Base-by-base conservation (phyloP, 1,284 basidiomycete genomes). In the Sporisorium iseilematis-ciliati region DNA sequence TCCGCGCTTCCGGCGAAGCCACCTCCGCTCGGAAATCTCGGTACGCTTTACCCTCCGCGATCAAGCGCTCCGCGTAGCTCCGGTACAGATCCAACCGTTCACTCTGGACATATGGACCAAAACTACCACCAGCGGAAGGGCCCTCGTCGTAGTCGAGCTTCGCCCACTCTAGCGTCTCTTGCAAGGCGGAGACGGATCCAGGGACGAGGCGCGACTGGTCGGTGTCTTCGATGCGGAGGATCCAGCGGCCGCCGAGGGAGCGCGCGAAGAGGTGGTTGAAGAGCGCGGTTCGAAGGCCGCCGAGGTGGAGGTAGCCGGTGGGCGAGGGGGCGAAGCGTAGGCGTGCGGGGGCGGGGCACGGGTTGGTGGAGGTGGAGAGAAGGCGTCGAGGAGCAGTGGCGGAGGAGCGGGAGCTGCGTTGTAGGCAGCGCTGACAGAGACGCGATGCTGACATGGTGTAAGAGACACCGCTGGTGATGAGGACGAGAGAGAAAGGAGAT, bases 261-360 rank as follows among this genome's bases (percentile, higher is more conserved):
- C 89, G 89, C 1, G 95, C 93, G 64, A 92, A 91, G 0, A 98
- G 87, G 82, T 97, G 90, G 84, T 99, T 99, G 87, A 95, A 95
- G 4, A 99, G 88, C 0, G 95, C 97, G 52, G 95, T 99, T 20
- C 97, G 88, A n/a, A 99, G 89, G 0, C 97, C 96, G 2, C 96
- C 96, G 1, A 99, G 90, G 86, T 99, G 96, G 2, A 99, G 88
- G 50, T 91, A 89, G 3, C 97, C 96, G 0, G 97, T 99, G 0
- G 97, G 97, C 0, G 96, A 98, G 0, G 97, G 96, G 0, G 96
- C 96, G 85, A 99, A 99, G 7, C 96, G 91, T 8, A 99, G 81
- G 54, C 88, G 82, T 23, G 67, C 63, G n/a, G 57, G 14, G 7
- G 62, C n/a, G 14, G 63, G 38, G 31, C 48, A 33, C 20, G 53